Evolutionary conservation across 2,329 filamentous ascomycete genomes (phyloP).

Genomic region (Penicillium sp.): DNA sequence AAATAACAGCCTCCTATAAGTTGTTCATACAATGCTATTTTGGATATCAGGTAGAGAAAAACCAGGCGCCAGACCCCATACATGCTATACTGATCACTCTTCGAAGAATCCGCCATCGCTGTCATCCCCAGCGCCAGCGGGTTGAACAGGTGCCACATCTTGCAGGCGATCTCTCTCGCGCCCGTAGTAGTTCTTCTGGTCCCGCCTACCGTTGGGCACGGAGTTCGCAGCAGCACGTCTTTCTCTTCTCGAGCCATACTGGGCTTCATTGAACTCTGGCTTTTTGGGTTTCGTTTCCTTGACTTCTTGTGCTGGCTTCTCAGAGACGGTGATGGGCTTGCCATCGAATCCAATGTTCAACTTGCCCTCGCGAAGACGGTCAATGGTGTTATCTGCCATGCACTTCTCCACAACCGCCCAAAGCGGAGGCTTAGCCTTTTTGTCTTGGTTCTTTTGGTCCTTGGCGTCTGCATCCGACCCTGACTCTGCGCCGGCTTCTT

Average conservation of each 20-base stretch:
- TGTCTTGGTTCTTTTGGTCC: constrained; percentile 17
- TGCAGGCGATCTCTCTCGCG: constrained; percentile 11
- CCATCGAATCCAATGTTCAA: constrained; percentile 28
- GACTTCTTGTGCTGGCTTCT: constrained; percentile 1
- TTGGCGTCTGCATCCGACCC: constrained; percentile 17
- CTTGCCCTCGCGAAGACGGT: constrained; percentile 44
- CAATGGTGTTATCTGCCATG: constrained; percentile 45
- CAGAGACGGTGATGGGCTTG: constrained; percentile 2
- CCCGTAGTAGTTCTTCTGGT: constrained; percentile 9
- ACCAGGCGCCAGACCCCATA: neutral
- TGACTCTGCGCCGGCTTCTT: constrained; percentile 10
- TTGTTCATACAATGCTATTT: constrained; percentile 13
- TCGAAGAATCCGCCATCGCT: constrained; percentile 23
- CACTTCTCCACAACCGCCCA: constrained; percentile 48
- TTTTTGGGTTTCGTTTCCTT: constrained; percentile 5
- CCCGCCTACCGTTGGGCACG: constrained; percentile 3
- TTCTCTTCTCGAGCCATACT: constrained; percentile 1
- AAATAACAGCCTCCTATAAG: too few relatives aligned
- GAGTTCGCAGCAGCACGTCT: constrained; percentile 1
- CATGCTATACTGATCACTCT: constrained; percentile 2
- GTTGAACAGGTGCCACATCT: constrained; percentile 2
- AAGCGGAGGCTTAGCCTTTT: constrained; percentile 38
- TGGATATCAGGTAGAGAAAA: constrained; percentile 16
- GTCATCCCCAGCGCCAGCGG: constrained; percentile 10
- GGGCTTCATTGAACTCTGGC: neutral